Base-by-base conservation (phyloP, 2,329 filamentous ascomycete species). In the Fusarium sp. region DNA sequence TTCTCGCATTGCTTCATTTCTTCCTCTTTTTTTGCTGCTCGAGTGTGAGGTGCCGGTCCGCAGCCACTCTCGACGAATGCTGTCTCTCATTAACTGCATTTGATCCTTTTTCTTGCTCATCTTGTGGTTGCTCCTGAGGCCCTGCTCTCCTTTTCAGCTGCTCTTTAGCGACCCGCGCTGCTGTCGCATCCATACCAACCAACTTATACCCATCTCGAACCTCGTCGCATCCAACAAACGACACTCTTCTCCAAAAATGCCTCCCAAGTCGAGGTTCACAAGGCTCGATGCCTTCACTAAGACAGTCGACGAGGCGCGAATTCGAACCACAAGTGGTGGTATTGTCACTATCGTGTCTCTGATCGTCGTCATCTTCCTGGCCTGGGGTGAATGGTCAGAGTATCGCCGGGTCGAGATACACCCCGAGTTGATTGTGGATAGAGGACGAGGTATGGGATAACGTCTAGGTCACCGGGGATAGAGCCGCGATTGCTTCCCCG, bases 201-300 rank as follows among this genome's bases (percentile, higher is more conserved):
- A 63, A 61, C 64, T 66, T 63, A 72, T 55, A 67, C 14, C 66
- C 65, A 55, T 31, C 49, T 69, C 55, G 42, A 49, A 55, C 10
- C 57, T 64, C n/a, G 42, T 69, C 64, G 53, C 67, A 57, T 44
- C 49, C 64, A 64, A 27, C 42, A 46, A 40, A n/a, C 46, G 17
- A 53, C 27, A 56, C 29, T 5, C n/a, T 14, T 35, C 59, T 65
- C 49, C 62, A 70, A 80, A 74, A 58, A 98, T 98, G 96, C 88
- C 95, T 75, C 86, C 92, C 80, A 98, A 97, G 87, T 97, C 94
- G 77, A 92, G 96, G 83, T 98, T 99, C 82, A 98, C 94, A 69
- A 92, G 93, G 90, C 94, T 99, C 74, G 96, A 99, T 84, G 96
- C 96, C 88, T 99, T 99, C 83, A 98, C 96, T 60, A 99, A 99